These are phyloP conservation scores for Sporothrix mexicana DNA, from an alignment of 2,329 filamentous ascomycete genomes.

Conservation along the genomic window DNA sequence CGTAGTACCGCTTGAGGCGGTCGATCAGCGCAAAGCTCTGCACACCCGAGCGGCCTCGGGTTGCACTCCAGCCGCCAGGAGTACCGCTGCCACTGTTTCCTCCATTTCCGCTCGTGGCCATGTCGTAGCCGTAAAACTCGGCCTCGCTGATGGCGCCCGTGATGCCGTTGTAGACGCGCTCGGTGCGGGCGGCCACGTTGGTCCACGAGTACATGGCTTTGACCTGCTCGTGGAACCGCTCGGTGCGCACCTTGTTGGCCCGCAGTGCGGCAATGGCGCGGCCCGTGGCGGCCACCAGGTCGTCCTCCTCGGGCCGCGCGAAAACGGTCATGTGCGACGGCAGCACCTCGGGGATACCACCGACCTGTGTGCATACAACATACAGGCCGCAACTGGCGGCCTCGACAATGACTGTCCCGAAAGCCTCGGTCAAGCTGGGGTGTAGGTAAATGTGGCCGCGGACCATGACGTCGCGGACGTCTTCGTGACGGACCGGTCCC, in stretches of 20 bases:
- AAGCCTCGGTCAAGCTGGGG: conserved; percentile 92
- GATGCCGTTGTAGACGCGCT: conserved; percentile 94
- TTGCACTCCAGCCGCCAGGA: conserved; percentile 67
- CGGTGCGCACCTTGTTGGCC: conserved; percentile 84
- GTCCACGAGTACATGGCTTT: conserved; percentile 99
- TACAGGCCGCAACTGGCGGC: conserved; percentile 95
- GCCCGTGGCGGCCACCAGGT: conserved; percentile 86
- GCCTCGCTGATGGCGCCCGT: conserved; percentile 82
- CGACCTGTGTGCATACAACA: conserved; percentile 94
- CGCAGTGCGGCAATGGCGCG: conserved; percentile 86
- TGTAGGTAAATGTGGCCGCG: conserved; percentile 96
- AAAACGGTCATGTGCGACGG: conserved; percentile 98
- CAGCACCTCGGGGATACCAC: conserved; percentile 94
- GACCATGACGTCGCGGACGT: conserved; percentile 97
- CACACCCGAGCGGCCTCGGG: conserved; percentile 69
- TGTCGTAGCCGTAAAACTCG: conserved; percentile 85
- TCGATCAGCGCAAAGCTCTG: conserved; percentile 94
- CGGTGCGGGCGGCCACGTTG: conserved; percentile 90
- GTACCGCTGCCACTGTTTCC: conserved; percentile 8
- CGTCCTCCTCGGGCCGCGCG: conserved; percentile 94
- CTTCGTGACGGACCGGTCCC: conserved; percentile 90
- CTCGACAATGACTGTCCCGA: conserved; percentile 97
- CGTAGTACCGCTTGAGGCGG: conserved; percentile 93
- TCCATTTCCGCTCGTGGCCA: conserved; percentile 41
- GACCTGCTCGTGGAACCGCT: conserved; percentile 95